A percentile compares a stretch with the other conserved stretches of the same genome.
Conservation (phyloP, 2,329 filamentous ascomycete species). For the Neocatenulostroma microsporum region DNA sequence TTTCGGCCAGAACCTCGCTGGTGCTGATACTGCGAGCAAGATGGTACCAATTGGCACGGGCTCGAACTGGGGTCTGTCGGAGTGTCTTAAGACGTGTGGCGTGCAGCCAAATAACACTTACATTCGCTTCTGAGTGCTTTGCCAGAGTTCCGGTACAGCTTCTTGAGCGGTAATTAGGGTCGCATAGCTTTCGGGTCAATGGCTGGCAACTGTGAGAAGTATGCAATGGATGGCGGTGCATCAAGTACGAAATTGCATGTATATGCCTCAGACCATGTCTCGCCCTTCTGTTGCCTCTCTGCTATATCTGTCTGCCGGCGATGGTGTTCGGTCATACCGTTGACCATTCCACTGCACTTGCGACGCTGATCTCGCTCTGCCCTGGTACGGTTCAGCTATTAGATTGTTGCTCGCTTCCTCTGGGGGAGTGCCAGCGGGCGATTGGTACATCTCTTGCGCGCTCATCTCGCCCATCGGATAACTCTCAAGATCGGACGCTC, state of each 20-base stretch:
- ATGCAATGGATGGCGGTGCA: too few relatives aligned
- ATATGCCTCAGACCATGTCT: neutral
- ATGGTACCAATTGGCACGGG: slow-evolving; percentile 38
- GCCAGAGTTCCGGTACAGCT: too few relatives aligned
- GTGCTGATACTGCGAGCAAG: slow-evolving; percentile 23
- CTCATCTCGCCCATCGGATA: neutral
- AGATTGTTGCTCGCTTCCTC: neutral
- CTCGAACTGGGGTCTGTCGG: slow-evolving; percentile 33
- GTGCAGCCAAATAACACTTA: slow-evolving; percentile 10
- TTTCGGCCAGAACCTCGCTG: slow-evolving; percentile 32
- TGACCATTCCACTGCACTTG: slow-evolving; percentile 2
- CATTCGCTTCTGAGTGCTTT: too few relatives aligned
- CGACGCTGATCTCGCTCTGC: neutral
- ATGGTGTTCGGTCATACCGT: slow-evolving; percentile 1
- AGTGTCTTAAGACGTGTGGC: slow-evolving; percentile 33
- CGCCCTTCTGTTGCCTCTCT: neutral
- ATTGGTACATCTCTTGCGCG: slow-evolving; percentile 1
- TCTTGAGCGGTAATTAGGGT: too few relatives aligned
- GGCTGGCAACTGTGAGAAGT: too few relatives aligned
- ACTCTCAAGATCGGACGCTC: neutral
- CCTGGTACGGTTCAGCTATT: neutral
- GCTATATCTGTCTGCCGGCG: neutral
- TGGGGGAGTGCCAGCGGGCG: slow-evolving; percentile 1
- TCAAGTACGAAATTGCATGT: too few relatives aligned
- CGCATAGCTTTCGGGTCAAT: too few relatives aligned